Percentiles rank a stretch among this genome's conserved stretches.
phyloP scores from a whole-genome alignment of 495 filamentous ascomycete species.

The Pseudevernia furfuracea region DNA sequence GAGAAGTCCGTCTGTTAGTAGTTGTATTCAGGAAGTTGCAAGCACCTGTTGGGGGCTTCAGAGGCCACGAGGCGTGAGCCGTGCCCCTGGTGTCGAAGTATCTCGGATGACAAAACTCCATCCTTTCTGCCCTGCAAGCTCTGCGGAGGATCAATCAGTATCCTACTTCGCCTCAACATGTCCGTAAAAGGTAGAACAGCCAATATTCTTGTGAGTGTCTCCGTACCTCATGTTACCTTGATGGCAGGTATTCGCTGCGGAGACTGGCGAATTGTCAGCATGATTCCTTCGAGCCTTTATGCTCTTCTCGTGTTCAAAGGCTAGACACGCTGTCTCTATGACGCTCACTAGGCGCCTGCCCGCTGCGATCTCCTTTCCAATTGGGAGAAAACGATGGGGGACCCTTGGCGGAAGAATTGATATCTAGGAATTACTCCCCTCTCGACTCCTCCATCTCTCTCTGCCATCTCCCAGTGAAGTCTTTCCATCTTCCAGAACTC shows the following conservation, averaged over 20 bases:
- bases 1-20: neutral
- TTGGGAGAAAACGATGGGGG: neutral
- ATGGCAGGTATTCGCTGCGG: neutral
- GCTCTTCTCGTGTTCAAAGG: neutral
- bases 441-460: too few relatives aligned
- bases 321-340: neutral
- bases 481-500: too few relatives aligned
- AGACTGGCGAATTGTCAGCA: neutral
- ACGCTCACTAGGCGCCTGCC: neutral
- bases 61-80: neutral
- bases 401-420: too few relatives aligned
- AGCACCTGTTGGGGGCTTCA: neutral
- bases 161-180: neutral
- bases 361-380: neutral
- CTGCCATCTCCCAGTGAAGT: too few relatives aligned
- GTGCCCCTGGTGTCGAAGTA: neutral
- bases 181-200: neutral
- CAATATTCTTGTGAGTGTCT: neutral
- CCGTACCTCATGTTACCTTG: neutral
- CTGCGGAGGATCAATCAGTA: neutral
- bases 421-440: too few relatives aligned
- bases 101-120: neutral
- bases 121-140: neutral
- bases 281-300: neutral
- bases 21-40: neutral